These are phyloP conservation scores for Pilobolus umbonatus DNA, from an alignment of 192 early-diverging fungal genomes.

Conservation along the genomic window DNA sequence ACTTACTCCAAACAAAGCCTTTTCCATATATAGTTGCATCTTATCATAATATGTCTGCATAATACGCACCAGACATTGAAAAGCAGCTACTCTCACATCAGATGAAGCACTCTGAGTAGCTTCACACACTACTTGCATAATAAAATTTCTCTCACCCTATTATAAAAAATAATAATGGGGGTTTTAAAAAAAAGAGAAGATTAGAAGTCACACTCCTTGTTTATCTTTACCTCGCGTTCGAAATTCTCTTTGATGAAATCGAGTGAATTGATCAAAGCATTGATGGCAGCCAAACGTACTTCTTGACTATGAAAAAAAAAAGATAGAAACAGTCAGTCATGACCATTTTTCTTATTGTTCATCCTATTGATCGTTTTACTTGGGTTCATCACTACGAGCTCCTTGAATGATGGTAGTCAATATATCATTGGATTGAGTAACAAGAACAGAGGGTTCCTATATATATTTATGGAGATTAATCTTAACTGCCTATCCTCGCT, in stretches of 20 bases:
- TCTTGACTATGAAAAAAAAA: constrained; percentile 51
- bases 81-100: constrained; percentile 81
- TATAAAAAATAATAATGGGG: background rate
- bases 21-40: constrained; percentile 96
- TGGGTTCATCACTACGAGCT: constrained; percentile 88
- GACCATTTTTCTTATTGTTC: background rate
- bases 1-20: constrained; percentile 87
- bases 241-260: constrained; percentile 95
- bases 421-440: constrained; percentile 81
- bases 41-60: constrained; percentile 96
- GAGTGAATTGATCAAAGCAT: constrained; percentile 90
- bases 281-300: constrained; percentile 84
- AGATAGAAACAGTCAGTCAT: background rate
- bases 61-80: constrained; percentile 95
- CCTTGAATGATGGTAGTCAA: constrained; percentile 94
- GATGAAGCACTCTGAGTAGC: constrained; percentile 76
- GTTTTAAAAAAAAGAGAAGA: background rate
- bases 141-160: constrained; percentile 90
- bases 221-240: constrained; percentile 65
- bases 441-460: constrained; percentile 75
- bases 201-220: background rate
- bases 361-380: no score
- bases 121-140: constrained; percentile 99
- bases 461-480: background rate
- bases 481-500: background rate